Conservation (phyloP, 2,329 filamentous ascomycete genomes). For the Cordyceps fumosorosea region DNA sequence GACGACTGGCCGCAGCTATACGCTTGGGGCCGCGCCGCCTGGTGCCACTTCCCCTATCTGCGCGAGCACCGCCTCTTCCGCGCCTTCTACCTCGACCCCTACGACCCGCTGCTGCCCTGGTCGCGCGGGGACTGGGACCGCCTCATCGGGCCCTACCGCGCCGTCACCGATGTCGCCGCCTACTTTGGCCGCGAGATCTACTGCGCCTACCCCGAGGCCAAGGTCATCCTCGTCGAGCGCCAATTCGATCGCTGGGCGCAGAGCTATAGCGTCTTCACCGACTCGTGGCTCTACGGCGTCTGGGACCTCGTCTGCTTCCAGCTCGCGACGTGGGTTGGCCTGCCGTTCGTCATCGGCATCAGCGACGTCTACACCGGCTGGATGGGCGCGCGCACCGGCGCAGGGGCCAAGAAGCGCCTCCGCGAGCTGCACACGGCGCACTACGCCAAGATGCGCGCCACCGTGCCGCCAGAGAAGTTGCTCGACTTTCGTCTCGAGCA, state of each 20-base stretch:
- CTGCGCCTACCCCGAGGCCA: constrained; percentile 7
- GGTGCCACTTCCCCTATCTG: constrained; percentile 12
- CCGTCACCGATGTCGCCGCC: constrained; percentile 9
- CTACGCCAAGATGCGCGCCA: constrained; percentile 20
- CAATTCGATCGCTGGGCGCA: not conserved
- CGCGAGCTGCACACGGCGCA: constrained; percentile 7
- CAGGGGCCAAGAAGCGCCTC: constrained; percentile 25
- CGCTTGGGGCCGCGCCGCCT: constrained; percentile 12
- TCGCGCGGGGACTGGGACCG: constrained; percentile 12
- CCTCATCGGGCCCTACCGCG: constrained; percentile 9
- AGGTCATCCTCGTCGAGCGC: constrained; percentile 10
- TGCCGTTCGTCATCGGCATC: constrained; percentile 4
- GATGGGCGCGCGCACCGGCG: constrained; percentile 10
- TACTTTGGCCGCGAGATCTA: constrained; percentile 7
- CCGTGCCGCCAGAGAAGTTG: constrained; percentile 27
- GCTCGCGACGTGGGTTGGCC: constrained; percentile 10
- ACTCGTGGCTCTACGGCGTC: constrained; percentile 9
- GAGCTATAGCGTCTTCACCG: constrained; percentile 12
- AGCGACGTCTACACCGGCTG: constrained; percentile 8
- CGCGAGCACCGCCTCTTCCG: constrained; percentile 9
- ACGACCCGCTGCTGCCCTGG: constrained; percentile 11
- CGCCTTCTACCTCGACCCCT: constrained; percentile 6
- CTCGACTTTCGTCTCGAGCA: constrained; percentile 30
- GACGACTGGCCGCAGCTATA: constrained; percentile 9
- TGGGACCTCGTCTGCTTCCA: constrained; percentile 6